Conservation (phyloP, 2,329 filamentous ascomycete genomes). For the Pseudodiploospora longispora region DNA sequence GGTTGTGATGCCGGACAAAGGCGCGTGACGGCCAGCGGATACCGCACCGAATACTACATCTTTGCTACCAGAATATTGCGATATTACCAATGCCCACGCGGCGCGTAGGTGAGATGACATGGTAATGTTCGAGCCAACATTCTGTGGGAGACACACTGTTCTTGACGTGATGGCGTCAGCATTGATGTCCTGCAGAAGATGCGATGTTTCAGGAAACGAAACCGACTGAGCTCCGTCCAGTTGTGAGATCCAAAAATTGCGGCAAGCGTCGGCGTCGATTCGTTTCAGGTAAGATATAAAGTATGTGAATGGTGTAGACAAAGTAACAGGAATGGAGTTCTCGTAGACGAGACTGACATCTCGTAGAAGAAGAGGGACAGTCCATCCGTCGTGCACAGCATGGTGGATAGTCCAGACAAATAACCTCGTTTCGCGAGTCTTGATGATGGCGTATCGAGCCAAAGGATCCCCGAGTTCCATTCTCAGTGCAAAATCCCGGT, state of each 20-base stretch:
- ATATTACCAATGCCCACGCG: constrained; percentile 15
- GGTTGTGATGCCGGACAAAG: constrained; percentile 10
- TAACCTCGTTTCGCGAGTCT: not conserved
- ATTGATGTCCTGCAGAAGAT: not conserved
- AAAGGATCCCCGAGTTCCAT: constrained; percentile 3
- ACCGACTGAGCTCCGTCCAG: not conserved
- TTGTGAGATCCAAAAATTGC: not conserved
- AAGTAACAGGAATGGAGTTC: not conserved
- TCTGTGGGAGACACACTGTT: not conserved
- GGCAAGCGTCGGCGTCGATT: not conserved
- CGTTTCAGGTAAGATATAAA: not conserved
- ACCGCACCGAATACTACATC: constrained; percentile 13
- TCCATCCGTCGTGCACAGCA: constrained; percentile 4
- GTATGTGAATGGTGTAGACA: not conserved
- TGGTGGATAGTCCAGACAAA: constrained; percentile 4
- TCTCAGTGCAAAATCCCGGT: not conserved
- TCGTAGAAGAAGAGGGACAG: not conserved
- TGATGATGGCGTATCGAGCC: constrained; percentile 2
- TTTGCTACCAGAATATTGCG: constrained; percentile 22
- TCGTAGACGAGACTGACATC: not conserved
- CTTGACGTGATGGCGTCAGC: not conserved
- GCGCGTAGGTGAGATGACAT: not conserved
- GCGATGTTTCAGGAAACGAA: not conserved
- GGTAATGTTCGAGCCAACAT: not conserved
- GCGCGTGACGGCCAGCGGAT: constrained; percentile 12